These are phyloP conservation scores for Boletus rufocinnamomeus DNA, from an alignment of 768 basidiomycete species.

Conservation along the genomic window DNA sequence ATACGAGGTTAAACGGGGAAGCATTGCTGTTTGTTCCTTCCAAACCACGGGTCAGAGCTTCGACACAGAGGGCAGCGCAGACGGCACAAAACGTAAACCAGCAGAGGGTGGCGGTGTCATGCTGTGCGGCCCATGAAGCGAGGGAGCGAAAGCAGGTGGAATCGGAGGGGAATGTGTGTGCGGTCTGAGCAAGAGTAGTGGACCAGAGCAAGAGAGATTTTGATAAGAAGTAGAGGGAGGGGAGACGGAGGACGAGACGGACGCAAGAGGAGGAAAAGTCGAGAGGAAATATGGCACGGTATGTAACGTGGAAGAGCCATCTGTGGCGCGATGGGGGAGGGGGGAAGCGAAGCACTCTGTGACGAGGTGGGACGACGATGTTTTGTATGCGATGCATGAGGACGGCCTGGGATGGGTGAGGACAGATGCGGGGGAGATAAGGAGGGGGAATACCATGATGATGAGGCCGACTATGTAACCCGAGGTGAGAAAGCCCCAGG, in stretches of 20 bases:
- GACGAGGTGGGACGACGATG: conserved; percentile 67
- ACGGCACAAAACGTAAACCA: conserved; percentile 75
- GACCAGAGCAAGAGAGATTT: conserved; percentile 60
- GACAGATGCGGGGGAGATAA: background rate
- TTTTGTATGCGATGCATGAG: conserved; percentile 77
- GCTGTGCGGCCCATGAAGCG: conserved; percentile 46
- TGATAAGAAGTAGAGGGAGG: conserved; percentile 61
- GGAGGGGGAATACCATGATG: conserved; percentile 50
- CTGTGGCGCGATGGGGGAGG: conserved; percentile 30
- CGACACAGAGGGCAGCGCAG: conserved; percentile 63
- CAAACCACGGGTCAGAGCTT: conserved; percentile 65
- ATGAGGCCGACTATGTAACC: conserved; percentile 70
- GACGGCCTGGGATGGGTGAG: conserved; percentile 49
- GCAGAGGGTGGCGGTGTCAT: conserved; percentile 64
- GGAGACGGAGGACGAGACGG: conserved; percentile 59
- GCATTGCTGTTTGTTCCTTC: conserved; percentile 61
- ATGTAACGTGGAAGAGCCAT: conserved; percentile 28
- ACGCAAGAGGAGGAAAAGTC: conserved; percentile 61
- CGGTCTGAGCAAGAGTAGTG: conserved; percentile 59
- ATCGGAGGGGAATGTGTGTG: conserved; percentile 41
- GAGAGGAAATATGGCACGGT: conserved; percentile 56
- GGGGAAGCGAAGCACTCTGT: conserved; percentile 15
- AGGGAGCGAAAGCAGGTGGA: conserved; percentile 38
- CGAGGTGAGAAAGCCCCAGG: conserved; percentile 73
- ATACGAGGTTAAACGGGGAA: conserved; percentile 71